phyloP scores from a whole-genome alignment of 495 filamentous ascomycete genomes.

The Schizothecium vesticola region DNA sequence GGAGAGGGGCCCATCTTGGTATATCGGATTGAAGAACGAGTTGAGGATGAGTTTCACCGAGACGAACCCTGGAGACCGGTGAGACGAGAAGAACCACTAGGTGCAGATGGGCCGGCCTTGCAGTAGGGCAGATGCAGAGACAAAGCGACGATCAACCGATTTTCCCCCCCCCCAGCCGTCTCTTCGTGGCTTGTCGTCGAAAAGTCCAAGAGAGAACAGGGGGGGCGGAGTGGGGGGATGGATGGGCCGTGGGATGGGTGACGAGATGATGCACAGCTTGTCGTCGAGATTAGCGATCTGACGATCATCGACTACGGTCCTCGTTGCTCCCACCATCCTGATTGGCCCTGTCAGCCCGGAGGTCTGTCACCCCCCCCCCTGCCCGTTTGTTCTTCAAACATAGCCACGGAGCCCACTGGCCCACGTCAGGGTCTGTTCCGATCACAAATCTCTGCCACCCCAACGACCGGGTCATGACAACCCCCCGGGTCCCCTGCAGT shows the following conservation, averaged over 20 bases:
- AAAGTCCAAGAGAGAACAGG: not conserved
- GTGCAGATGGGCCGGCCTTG: not conserved
- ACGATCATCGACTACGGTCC: not conserved
- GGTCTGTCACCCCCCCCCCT: not conserved
- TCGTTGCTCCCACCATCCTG: conserved; percentile 1
- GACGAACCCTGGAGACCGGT: not conserved
- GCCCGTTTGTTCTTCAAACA: not conserved
- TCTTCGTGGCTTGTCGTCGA: not conserved
- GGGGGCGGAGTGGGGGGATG: not conserved
- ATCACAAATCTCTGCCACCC: not conserved
- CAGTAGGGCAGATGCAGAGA: not conserved
- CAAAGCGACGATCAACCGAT: not conserved
- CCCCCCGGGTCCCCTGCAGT: not conserved
- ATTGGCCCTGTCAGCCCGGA: not conserved
- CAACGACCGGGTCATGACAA: not conserved
- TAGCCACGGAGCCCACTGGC: not conserved
- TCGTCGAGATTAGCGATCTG: conserved; percentile 9
- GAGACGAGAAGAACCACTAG: not conserved
- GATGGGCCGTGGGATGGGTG: not conserved
- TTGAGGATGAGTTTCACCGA: not conserved
- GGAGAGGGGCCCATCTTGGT: not conserved
- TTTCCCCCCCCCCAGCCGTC: not conserved
- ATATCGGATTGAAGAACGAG: not conserved
- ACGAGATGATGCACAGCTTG: conserved; percentile 4
- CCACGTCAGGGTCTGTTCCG: not conserved